Evolutionary conservation across 2,329 filamentous ascomycete genomes (phyloP).

Genomic region (Xylaria sp.): DNA sequence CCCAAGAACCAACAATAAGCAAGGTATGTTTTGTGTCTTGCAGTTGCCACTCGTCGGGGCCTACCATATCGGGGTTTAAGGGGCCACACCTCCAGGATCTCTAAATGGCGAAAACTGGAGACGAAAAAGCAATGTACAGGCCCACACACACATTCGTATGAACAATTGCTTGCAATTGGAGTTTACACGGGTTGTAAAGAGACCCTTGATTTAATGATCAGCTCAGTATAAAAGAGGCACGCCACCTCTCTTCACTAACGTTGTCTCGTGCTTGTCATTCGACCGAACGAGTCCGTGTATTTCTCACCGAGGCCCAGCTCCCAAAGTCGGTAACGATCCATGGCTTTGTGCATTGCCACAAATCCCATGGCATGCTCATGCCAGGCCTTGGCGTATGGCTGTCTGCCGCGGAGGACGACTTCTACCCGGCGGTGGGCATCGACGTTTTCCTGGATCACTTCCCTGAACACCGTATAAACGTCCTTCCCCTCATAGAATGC

Average conservation of each 20-base stretch:
- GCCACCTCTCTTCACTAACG: not conserved
- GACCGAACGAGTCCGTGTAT: conserved; percentile 27
- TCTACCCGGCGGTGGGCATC: conserved; percentile 38
- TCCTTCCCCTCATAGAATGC: conserved; percentile 39
- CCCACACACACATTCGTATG: not conserved
- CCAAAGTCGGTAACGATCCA: conserved; percentile 37
- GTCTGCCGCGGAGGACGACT: conserved; percentile 38
- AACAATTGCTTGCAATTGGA: not conserved
- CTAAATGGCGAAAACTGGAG: not conserved
- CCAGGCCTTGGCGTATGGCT: conserved; percentile 41
- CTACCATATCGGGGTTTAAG: not conserved
- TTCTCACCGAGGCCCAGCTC: conserved; percentile 39
- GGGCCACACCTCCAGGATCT: not conserved
- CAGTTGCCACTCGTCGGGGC: not conserved
- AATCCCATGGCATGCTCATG: conserved; percentile 46
- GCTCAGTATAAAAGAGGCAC: not conserved
- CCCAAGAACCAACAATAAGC: too few relatives aligned
- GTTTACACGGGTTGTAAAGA: not conserved
- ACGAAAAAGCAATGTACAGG: not conserved
- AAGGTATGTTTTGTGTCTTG: too few relatives aligned
- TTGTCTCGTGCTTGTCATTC: conserved; percentile 28
- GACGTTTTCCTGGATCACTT: conserved; percentile 36
- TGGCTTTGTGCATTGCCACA: conserved; percentile 39
- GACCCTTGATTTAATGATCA: not conserved
- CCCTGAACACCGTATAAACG: conserved; percentile 31